Conservation (phyloP, 2,329 filamentous ascomycete species). For the Xylaria sp. region DNA sequence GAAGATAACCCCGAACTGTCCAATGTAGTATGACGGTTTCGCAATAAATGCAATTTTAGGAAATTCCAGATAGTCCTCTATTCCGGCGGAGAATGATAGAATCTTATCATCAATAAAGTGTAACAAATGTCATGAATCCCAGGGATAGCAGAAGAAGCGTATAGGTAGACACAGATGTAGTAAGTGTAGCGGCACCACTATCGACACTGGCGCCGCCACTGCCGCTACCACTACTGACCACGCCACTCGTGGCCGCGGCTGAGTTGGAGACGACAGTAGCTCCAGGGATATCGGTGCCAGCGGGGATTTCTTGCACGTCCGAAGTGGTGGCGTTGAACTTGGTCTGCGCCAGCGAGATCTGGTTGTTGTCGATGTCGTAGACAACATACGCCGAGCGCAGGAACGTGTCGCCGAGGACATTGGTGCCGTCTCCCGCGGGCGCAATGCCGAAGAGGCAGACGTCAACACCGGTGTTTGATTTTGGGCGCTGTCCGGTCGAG, state of each 20-base stretch:
- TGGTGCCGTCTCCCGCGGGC: slow-evolving; percentile 59
- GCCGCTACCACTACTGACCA: slow-evolving; percentile 36
- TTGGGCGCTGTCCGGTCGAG: slow-evolving; percentile 53
- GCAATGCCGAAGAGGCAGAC: slow-evolving; percentile 73
- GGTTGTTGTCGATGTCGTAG: slow-evolving; percentile 74
- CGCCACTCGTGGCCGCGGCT: slow-evolving; percentile 55
- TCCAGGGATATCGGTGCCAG: slow-evolving; percentile 57
- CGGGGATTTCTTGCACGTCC: slow-evolving; percentile 62
- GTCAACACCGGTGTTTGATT: slow-evolving; percentile 57
- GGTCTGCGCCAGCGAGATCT: slow-evolving; percentile 73
- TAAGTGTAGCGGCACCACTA: slow-evolving; percentile 16
- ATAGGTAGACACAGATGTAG: slow-evolving; percentile 18
- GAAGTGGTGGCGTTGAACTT: slow-evolving; percentile 61
- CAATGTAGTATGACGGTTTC: background rate
- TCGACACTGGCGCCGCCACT: slow-evolving; percentile 24
- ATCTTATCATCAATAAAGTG: slow-evolving; percentile 23
- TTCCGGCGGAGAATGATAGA: background rate
- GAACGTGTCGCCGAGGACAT: slow-evolving; percentile 76
- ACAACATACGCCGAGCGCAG: slow-evolving; percentile 77
- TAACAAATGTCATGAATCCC: slow-evolving; percentile 25
- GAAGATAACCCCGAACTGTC: background rate
- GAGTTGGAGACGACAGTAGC: slow-evolving; percentile 57
- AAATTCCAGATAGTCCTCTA: background rate
- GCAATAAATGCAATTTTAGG: background rate
- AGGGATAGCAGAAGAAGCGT: slow-evolving; percentile 22